Conservation (phyloP, 176 grass and related monocot genomes). For the Elaeis guineensis region DNA sequence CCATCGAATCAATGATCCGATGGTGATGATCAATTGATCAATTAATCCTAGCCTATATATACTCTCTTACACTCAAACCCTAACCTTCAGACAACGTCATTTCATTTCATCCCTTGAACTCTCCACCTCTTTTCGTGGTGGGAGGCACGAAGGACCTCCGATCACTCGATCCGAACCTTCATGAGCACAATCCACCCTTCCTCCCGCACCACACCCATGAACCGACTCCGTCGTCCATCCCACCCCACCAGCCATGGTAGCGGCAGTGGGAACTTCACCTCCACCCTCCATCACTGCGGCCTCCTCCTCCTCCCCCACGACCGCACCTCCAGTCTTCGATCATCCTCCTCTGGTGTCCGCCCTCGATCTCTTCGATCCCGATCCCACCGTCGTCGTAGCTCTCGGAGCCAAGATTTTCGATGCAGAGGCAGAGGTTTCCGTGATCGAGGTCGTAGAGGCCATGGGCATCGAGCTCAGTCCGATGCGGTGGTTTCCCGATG, state of each 20-base stretch:
- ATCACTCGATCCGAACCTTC: conserved; percentile 29
- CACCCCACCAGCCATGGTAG: conserved; percentile 28
- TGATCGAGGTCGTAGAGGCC: no score
- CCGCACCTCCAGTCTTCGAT: not conserved
- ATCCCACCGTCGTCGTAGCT: conserved; percentile 29
- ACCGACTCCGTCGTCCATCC: conserved; percentile 15
- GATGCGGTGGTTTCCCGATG: no score
- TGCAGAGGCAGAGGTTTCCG: conserved; percentile 23
- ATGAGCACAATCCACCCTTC: conserved; percentile 62
- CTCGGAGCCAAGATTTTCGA: conserved; percentile 65
- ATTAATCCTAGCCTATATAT: no score
- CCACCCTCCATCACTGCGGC: conserved; percentile 1
- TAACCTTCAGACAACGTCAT: no score
- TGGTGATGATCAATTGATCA: no score
- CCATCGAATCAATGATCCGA: no score
- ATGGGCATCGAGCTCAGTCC: no score
- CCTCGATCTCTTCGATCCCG: no score
- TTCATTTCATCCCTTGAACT: no score
- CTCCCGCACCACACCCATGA: conserved; percentile 53
- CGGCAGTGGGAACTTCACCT: conserved; percentile 24
- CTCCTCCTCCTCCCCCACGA: conserved; percentile 1
- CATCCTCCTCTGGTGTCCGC: not conserved
- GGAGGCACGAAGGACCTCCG: conserved; percentile 36
- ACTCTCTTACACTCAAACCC: no score
- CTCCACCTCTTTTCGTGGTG: no score